These are phyloP conservation scores for Stagonosporopsis tanaceti DNA, from an alignment of 2,329 filamentous ascomycete genomes.

Conservation along the genomic window DNA sequence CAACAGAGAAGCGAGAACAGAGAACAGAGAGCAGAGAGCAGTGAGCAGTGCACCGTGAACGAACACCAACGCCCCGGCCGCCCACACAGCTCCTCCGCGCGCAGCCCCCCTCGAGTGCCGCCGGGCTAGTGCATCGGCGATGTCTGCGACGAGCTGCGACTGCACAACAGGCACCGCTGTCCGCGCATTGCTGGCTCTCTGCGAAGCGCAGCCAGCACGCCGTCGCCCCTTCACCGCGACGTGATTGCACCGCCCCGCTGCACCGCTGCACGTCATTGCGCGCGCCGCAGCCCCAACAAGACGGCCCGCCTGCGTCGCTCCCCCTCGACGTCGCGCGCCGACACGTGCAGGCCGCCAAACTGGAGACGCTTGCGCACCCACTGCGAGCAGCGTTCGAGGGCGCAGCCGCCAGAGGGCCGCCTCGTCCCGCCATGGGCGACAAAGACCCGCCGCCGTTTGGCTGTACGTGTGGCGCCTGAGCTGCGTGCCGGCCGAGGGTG, in stretches of 20 bases:
- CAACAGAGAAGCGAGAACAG: background rate
- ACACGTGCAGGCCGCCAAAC: conserved; percentile 27
- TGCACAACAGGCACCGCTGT: conserved; percentile 21
- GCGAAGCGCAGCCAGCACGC: conserved; percentile 1
- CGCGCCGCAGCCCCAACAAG: conserved; percentile 22
- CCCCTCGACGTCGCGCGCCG: background rate
- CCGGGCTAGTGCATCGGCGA: conserved; percentile 11
- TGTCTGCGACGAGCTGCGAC: conserved; percentile 23
- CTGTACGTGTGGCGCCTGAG: conserved; percentile 26
- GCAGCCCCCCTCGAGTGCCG: conserved; percentile 9
- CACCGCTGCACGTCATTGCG: conserved; percentile 24
- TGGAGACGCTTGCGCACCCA: conserved; percentile 39
- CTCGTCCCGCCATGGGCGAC: conserved; percentile 43
- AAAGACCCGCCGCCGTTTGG: conserved; percentile 47
- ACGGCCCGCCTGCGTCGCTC: background rate
- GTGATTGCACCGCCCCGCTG: background rate
- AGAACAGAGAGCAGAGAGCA: too few relatives aligned
- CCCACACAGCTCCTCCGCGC: background rate
- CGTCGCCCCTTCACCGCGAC: background rate
- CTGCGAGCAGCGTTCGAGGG: conserved; percentile 37
- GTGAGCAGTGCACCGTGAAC: too few relatives aligned
- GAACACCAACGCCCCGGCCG: background rate
- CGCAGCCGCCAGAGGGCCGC: conserved; percentile 34
- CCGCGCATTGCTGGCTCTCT: conserved; percentile 6
- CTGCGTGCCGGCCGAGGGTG: conserved; percentile 20